Percentiles rank a stretch among this genome's conserved stretches.
These are phyloP conservation scores for Ilyonectria robusta DNA, from an alignment of 2,329 filamentous ascomycete species.

Conservation along the genomic window DNA sequence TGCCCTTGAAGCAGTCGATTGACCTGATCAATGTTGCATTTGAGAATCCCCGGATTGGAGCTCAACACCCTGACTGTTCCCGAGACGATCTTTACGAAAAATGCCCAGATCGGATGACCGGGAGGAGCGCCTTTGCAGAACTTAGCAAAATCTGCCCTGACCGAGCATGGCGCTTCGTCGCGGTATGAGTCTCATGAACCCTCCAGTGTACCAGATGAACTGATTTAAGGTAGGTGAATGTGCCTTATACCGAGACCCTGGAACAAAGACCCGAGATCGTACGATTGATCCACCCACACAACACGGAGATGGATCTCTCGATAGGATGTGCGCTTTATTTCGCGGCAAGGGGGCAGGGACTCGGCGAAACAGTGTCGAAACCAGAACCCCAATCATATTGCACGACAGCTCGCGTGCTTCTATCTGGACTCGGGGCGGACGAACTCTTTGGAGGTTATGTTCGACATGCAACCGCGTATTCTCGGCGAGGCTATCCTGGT, in stretches of 20 bases:
- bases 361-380: slow-evolving; percentile 52
- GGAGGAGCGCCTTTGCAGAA: slow-evolving; percentile 84
- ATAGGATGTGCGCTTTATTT: slow-evolving; percentile 97
- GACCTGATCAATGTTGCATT: slow-evolving; percentile 97
- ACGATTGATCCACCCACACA: slow-evolving; percentile 89
- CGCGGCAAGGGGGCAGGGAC: slow-evolving; percentile 81
- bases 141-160: slow-evolving; percentile 77
- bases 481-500: slow-evolving; percentile 76
- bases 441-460: slow-evolving; percentile 96
- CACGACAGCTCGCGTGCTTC: slow-evolving; percentile 83
- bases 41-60: slow-evolving; percentile 86
- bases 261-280: slow-evolving; percentile 79
- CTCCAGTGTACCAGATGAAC: background rate
- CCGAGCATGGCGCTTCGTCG: slow-evolving; percentile 86
- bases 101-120: slow-evolving; percentile 93
- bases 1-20: slow-evolving; percentile 78
- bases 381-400: slow-evolving; percentile 63
- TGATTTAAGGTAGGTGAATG: slow-evolving; percentile 71
- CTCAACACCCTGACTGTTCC: slow-evolving; percentile 59
- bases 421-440: slow-evolving; percentile 95
- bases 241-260: slow-evolving; percentile 83
- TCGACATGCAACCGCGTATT: slow-evolving; percentile 84
- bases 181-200: slow-evolving; percentile 59
- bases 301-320: slow-evolving; percentile 98
- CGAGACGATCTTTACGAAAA: slow-evolving; percentile 75